phyloP scores from a whole-genome alignment of 805 yeast species.

The Barnettozyma californica region DNA sequence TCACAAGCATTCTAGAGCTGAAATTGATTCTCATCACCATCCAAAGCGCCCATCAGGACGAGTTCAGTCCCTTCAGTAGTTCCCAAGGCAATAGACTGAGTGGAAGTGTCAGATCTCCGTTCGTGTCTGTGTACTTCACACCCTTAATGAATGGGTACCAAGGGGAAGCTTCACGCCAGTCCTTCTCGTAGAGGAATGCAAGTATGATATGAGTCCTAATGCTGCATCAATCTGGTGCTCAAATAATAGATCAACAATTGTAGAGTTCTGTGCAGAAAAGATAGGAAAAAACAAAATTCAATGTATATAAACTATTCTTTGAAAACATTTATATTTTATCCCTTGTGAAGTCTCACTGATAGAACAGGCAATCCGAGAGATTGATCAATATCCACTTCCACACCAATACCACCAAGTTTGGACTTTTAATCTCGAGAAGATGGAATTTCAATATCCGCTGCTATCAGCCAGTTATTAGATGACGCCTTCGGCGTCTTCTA shows the following conservation, averaged over 20 bases:
- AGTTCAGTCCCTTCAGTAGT: constrained; percentile 50
- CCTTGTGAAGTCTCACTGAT: constrained; percentile 57
- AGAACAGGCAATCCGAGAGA: constrained; percentile 29
- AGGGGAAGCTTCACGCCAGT: constrained; percentile 60
- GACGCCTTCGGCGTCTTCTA: constrained; percentile 19
- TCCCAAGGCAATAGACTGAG: constrained; percentile 60
- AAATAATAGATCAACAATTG: constrained; percentile 57
- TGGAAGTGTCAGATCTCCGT: constrained; percentile 39
- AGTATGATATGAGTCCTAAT: constrained; percentile 58
- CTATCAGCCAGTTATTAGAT: constrained; percentile 50
- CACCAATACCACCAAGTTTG: constrained; percentile 64
- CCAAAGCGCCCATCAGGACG: constrained; percentile 57
- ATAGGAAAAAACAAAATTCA: no score
- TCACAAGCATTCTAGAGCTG: constrained; percentile 34
- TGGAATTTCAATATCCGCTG: constrained; percentile 49
- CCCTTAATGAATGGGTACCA: constrained; percentile 67
- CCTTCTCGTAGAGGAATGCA: constrained; percentile 67
- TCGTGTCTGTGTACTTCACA: constrained; percentile 32
- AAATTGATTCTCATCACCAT: constrained; percentile 36
- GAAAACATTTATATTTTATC: no score
- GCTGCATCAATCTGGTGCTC: constrained; percentile 62
- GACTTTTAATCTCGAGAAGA: constrained; percentile 42
- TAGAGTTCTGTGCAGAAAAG: constrained; percentile 52
- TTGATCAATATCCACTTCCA: constrained; percentile 35
- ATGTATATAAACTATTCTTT: no score